Evolutionary conservation across 2,329 filamentous ascomycete species (phyloP), one percentile per base, ranked within the genome.

Genomic region (Aspergillus versicolor): DNA sequence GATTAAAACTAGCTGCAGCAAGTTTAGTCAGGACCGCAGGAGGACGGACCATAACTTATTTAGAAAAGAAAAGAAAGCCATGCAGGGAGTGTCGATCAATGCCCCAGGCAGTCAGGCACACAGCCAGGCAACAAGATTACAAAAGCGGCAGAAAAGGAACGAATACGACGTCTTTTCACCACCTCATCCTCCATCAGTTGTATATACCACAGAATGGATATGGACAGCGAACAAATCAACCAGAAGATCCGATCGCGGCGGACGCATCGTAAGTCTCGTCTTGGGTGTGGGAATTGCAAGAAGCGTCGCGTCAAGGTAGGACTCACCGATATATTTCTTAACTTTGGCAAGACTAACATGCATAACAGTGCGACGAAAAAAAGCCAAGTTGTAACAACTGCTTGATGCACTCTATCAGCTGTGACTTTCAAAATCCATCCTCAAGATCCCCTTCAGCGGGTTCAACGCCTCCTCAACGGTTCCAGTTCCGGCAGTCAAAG

Each of bases 201-300:
- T 37, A 37, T 37, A 37, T 13, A 13, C n/a, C 15, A 37, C 12
- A 37, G 8, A 15, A 15, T 27, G 6, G n/a, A 38, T 5, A 63
- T 63, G 60, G 53, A 57, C 21, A 51, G 22, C 15, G 21, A 38
- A 13, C 41, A 51, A 1, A 9, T 32, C 22, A 34, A 54, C 17
- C 46, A 51, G 38, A 64, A 50, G 38, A 54, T 63, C 32, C 59
- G 61, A 34, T 59, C 69, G 4, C 63, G 72, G n/a, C 65, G 65
- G 24, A 60, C 69, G 6, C 72, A 75, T 60, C 63, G 56, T 21
- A 75, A 74, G 49, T 74, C 72, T 8, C 67, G 70, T 0, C 48
- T 61, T 13, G 72, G 72, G 4, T 75, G 72, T 54, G 53, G 49
- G 11, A 70, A 68, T 47, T 75, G 72, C 48, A 73, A 74, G 56